Conservation (phyloP, 768 basidiomycete species). For the Tricholoma furcatifolium region DNA sequence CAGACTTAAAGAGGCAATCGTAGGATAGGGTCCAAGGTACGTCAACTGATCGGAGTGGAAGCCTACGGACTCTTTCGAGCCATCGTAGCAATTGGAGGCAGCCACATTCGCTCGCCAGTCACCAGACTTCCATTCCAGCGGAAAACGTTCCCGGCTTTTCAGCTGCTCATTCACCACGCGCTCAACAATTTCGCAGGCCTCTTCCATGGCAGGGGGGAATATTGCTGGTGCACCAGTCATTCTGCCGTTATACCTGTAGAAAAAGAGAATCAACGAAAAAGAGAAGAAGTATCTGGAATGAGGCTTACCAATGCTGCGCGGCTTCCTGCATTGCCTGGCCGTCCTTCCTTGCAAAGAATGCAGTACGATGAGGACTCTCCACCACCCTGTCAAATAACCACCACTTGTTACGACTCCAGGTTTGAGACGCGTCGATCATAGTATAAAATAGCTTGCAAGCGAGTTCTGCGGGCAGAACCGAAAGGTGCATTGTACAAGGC, state of each 20-base stretch:
- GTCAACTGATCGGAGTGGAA: conserved; percentile 82
- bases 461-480: conserved; percentile 69
- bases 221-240: conserved; percentile 49
- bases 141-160: conserved; percentile 55
- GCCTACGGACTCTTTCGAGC: conserved; percentile 79
- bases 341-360: conserved; percentile 65
- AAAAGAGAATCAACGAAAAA: conserved; percentile 1
- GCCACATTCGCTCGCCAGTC: conserved; percentile 83
- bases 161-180: conserved; percentile 70
- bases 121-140: conserved; percentile 63
- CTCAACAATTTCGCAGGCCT: conserved; percentile 72
- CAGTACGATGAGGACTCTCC: conserved; percentile 81
- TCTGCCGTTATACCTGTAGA: conserved; percentile 76
- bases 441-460: conserved; percentile 74
- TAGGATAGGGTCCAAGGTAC: conserved; percentile 80
- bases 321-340: conserved; percentile 65
- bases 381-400: conserved; percentile 82
- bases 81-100: conserved; percentile 82
- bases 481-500: conserved; percentile 72
- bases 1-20: conserved; percentile 82
- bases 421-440: conserved; percentile 59
- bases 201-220: conserved; percentile 75
- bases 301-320: conserved; percentile 68
- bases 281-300: background rate
- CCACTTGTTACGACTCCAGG: conserved; percentile 79